These are phyloP conservation scores for Cryptosporidium meleagridis DNA, from an alignment of 169 alveolate species.

Conservation along the genomic window DNA sequence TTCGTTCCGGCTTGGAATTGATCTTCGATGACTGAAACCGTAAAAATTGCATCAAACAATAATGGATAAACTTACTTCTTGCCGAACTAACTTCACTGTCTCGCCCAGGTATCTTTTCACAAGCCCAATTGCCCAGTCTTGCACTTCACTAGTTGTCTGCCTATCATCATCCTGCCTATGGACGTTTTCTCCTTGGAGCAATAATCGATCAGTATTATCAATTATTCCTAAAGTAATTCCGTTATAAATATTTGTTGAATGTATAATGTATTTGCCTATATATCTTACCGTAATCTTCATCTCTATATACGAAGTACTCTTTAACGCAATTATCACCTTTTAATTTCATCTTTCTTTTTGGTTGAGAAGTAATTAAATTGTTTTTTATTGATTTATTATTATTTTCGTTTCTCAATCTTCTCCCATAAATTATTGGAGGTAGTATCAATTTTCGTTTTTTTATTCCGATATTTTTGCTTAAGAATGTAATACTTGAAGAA, in stretches of 20 bases:
- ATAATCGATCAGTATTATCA: constrained; percentile 41
- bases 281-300: constrained; percentile 65
- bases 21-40: not conserved
- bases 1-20: constrained; percentile 2
- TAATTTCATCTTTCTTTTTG: constrained; percentile 51
- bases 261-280: not conserved
- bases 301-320: constrained; percentile 40
- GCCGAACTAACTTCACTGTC: constrained; percentile 25
- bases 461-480: constrained; percentile 37
- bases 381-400: not conserved
- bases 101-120: constrained; percentile 51
- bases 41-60: not conserved
- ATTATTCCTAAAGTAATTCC: constrained; percentile 10
- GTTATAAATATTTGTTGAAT: not conserved
- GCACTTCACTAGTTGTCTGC: constrained; percentile 71
- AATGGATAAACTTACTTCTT: constrained; percentile 31
- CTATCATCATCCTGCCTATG: constrained; percentile 73
- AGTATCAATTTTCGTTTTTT: constrained; percentile 65
- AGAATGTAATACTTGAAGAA: constrained; percentile 56
- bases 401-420: not conserved
- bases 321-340: constrained; percentile 13
- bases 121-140: constrained; percentile 73
- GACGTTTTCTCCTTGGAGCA: constrained; percentile 27
- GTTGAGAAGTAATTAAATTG: not conserved
- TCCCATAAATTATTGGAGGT: constrained; percentile 40